Conservation (phyloP, 495 filamentous ascomycete genomes). For the Tetracladium setigerum region DNA sequence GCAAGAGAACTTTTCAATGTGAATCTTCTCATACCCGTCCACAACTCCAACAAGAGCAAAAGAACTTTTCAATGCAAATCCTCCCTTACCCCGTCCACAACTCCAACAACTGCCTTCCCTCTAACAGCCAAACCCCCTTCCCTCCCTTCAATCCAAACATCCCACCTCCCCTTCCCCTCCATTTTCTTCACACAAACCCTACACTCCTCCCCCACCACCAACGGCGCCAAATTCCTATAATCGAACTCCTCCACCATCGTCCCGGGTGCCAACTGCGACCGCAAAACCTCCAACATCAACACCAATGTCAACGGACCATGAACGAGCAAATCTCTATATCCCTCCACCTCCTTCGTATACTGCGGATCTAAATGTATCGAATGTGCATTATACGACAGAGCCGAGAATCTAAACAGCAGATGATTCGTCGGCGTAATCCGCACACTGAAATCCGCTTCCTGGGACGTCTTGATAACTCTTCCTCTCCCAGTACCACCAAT, state of each 20-base stretch:
- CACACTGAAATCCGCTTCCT: conserved; percentile 13
- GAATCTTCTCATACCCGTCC: too few species aligned
- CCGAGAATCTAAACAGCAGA: conserved; percentile 72
- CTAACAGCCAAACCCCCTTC: conserved; percentile 56
- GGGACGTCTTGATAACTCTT: not conserved
- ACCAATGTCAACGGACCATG: conserved; percentile 81
- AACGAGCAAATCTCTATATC: conserved; percentile 65
- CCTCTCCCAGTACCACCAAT: not conserved
- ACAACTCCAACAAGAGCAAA: too few species aligned
- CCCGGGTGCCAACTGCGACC: conserved; percentile 34
- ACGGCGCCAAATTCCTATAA: conserved; percentile 76
- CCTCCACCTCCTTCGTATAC: conserved; percentile 65
- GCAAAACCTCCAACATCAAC: conserved; percentile 60
- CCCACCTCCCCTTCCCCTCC: conserved; percentile 32
- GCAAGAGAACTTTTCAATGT: too few species aligned
- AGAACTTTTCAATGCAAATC: too few species aligned
- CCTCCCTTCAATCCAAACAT: conserved; percentile 59
- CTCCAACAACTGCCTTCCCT: conserved; percentile 31
- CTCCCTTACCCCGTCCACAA: too few species aligned
- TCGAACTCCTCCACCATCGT: conserved; percentile 44
- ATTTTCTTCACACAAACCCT: conserved; percentile 44
- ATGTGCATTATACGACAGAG: conserved; percentile 81
- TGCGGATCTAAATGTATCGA: conserved; percentile 71
- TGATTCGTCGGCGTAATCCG: conserved; percentile 12
- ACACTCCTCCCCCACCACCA: conserved; percentile 64